Conservation (phyloP, 2,329 filamentous ascomycete species). For the Triangularia setosa region DNA sequence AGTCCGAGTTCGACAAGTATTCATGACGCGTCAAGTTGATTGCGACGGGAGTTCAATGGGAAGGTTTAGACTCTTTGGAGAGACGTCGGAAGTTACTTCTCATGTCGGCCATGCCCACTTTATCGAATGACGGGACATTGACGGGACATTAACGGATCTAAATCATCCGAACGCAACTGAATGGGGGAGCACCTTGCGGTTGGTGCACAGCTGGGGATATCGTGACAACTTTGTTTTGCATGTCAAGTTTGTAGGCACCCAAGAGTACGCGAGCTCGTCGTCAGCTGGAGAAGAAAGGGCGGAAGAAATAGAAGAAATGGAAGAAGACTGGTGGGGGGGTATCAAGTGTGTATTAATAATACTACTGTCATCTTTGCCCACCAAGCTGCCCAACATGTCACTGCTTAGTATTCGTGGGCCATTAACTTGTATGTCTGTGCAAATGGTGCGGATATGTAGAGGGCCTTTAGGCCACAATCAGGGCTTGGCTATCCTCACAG, state of each 20-base stretch:
- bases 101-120: not conserved
- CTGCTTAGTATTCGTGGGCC: not conserved
- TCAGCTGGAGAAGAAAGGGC: not conserved
- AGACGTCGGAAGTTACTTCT: not conserved
- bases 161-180: not conserved
- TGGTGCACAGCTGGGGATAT: not conserved
- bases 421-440: not conserved
- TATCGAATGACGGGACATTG: not conserved
- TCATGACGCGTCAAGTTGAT: not conserved
- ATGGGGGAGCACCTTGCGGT: not conserved
- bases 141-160: not conserved
- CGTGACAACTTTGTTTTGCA: not conserved
- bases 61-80: not conserved
- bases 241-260: not conserved
- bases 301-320: not conserved
- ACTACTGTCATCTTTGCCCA: not conserved
- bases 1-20: not conserved
- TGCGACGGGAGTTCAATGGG: not conserved
- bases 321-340: not conserved
- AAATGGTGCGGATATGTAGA: not conserved
- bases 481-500: slow-evolving; percentile 63
- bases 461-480: not conserved
- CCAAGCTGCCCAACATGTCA: not conserved
- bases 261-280: not conserved
- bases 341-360: not conserved